Base-by-base conservation (phyloP, 345 rosid genomes). In the Eucalyptus tenuipes region DNA sequence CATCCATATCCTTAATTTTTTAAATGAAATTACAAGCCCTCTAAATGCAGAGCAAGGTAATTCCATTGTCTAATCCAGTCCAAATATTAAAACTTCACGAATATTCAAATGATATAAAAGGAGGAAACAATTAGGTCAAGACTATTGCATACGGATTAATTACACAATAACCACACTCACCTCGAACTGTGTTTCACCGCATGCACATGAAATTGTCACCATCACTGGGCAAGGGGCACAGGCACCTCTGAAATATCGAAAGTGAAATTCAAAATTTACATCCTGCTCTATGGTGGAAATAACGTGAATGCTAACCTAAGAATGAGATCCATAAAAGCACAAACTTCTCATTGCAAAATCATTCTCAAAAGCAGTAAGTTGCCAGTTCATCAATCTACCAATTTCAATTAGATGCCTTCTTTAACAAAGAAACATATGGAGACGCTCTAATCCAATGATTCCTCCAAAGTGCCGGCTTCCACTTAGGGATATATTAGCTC, bases 141-240 rank as follows among this genome's bases (percentile, higher is more conserved):
- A 52, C 57, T 33, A 33, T 71, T 71, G 81, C 33, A 17, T 33
- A 33, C 8, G 0, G 27, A 49, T 37, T 47, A 53, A 42, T 59
- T 16, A 29, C n/a, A n/a, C 31, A n/a, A 75, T 29, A 86, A 81
- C 44, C 86, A 90, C 31, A 90, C 95, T 93, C 91, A 95, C 99
- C 95, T 97, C 99, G 80, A 95, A 95, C 88, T 90, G 92, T 59
- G 97, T 96, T 92, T 93, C 94, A 84, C 98, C 96, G 91, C 98
- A 97, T 80, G 94, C 94, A 91, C 99, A 97, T 59, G 98, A 93
- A 91, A 97, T 97, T 52, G 95, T 92, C 88, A 97, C 97, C 98
- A 96, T 96, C 87, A 96, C 88, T 64, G 99, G 99, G 90, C 99
- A 96, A 88, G 99, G 99, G 93, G 99, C 97, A 95, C 98, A 96